Conservation (phyloP, 2,329 filamentous ascomycete species). For the Ambrosiella cleistominuta region DNA sequence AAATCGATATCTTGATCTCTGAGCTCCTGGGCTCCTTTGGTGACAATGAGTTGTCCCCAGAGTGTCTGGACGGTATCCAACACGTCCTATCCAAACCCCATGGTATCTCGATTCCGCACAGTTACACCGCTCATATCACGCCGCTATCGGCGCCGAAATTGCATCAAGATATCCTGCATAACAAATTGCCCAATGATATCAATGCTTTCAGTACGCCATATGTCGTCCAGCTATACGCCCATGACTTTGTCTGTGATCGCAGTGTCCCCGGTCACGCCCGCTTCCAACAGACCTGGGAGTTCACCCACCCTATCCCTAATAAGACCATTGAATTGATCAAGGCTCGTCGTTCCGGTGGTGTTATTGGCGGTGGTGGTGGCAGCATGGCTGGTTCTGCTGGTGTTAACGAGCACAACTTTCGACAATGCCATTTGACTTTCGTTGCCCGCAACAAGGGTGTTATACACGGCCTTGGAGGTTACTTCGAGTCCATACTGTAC, state of each 20-base stretch:
- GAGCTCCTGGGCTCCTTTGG: constrained; percentile 90
- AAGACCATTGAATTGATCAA: constrained; percentile 36
- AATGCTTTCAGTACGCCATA: constrained; percentile 80
- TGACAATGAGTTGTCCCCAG: constrained; percentile 91
- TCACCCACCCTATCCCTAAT: constrained; percentile 54
- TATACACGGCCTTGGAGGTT: constrained; percentile 79
- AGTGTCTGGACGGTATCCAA: constrained; percentile 91
- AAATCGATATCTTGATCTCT: constrained; percentile 83
- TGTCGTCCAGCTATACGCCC: constrained; percentile 79
- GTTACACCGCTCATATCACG: constrained; percentile 86
- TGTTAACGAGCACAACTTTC: constrained; percentile 77
- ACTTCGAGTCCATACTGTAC: constrained; percentile 95
- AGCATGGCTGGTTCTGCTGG: constrained; percentile 61
- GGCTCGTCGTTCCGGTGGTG: constrained; percentile 43
- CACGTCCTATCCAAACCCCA: constrained; percentile 61
- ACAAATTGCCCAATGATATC: constrained; percentile 41
- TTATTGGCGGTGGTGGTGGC: constrained; percentile 49
- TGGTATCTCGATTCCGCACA: constrained; percentile 84
- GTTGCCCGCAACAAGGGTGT: constrained; percentile 62
- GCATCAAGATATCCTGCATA: constrained; percentile 54
- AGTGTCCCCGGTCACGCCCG: constrained; percentile 36
- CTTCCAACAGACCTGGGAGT: constrained; percentile 69
- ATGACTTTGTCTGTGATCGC: constrained; percentile 63
- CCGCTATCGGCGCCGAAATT: constrained; percentile 79
- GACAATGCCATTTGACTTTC: constrained; percentile 65